These are phyloP conservation scores for Aureobasidium sp. DNA, from an alignment of 2,329 filamentous ascomycete genomes.

Conservation along the genomic window DNA sequence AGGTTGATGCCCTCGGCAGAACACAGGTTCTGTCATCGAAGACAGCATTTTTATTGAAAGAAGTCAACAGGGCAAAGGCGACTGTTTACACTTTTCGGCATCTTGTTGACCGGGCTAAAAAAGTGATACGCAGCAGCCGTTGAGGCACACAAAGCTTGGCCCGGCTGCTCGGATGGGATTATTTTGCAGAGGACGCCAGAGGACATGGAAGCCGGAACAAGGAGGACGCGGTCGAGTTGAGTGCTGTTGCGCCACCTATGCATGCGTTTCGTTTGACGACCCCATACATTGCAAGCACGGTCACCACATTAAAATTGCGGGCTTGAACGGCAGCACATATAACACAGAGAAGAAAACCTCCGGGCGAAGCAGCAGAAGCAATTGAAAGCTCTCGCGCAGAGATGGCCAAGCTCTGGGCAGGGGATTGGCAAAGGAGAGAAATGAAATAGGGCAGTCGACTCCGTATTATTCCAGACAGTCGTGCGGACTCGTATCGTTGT, in stretches of 20 bases:
- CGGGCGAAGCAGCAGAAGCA: constrained; percentile 8
- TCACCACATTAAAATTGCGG: not conserved
- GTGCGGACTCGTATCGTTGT: constrained; percentile 13
- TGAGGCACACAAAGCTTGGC: constrained; percentile 12
- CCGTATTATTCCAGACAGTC: constrained; percentile 5
- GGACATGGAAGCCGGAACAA: not conserved
- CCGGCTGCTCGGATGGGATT: constrained; percentile 5
- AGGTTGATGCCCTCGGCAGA: not conserved
- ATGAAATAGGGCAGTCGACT: constrained; percentile 5
- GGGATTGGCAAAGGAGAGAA: not conserved
- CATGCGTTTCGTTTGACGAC: constrained; percentile 6
- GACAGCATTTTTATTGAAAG: not conserved
- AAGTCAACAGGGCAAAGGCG: not conserved
- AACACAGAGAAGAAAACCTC: not conserved
- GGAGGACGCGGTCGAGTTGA: not conserved
- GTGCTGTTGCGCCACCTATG: constrained; percentile 9
- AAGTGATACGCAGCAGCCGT: constrained; percentile 7
- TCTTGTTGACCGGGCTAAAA: constrained; percentile 4
- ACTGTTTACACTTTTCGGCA: constrained; percentile 2
- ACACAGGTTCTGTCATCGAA: not conserved
- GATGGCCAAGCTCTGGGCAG: constrained; percentile 5
- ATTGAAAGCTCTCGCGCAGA: not conserved
- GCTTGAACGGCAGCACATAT: not conserved
- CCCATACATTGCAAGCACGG: not conserved
- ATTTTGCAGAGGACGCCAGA: not conserved